Evolutionary conservation across 164 flowering plant genomes (phyloP).

Genomic region (Aristolochia californica): DNA sequence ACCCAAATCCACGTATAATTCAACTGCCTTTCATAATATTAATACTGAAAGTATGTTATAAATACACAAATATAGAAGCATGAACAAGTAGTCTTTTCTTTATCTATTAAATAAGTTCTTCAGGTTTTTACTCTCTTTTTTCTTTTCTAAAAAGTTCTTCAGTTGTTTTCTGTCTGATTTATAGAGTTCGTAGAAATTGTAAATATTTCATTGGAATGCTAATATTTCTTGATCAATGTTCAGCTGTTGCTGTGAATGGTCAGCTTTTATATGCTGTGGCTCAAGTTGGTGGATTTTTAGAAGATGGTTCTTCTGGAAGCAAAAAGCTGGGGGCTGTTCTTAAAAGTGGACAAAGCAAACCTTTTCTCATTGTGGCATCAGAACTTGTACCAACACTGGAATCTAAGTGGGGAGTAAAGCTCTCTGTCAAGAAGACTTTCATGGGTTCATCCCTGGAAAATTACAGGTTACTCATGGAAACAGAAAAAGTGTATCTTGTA

Average conservation of each 20-base stretch:
- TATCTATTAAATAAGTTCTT: too few relatives aligned
- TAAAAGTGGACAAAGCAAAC: conserved; percentile 34
- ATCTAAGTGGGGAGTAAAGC: conserved; percentile 73
- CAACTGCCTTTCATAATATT: too few relatives aligned
- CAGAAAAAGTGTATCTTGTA: conserved; percentile 2
- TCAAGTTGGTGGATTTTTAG: conserved; percentile 34
- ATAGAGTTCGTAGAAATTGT: too few relatives aligned
- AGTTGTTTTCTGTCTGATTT: too few relatives aligned
- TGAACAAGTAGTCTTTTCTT: too few relatives aligned
- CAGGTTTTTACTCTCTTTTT: too few relatives aligned
- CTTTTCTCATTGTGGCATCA: conserved; percentile 58
- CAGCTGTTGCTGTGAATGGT: conserved; percentile 90
- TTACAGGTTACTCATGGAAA: conserved; percentile 46
- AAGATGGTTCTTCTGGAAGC: conserved; percentile 27
- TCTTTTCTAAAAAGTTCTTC: too few relatives aligned
- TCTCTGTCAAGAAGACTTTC: conserved; percentile 47
- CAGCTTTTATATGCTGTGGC: conserved; percentile 77
- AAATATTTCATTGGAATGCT: too few relatives aligned
- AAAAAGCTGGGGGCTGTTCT: conserved; percentile 50
- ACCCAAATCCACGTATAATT: too few relatives aligned
- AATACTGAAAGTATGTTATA: too few relatives aligned
- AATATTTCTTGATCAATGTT: not conserved
- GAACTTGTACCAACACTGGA: conserved; percentile 70
- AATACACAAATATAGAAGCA: too few relatives aligned
- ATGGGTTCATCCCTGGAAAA: conserved; percentile 82